phyloP scores from a whole-genome alignment of 345 rosid genomes.

The Gossypium sturtianum region DNA sequence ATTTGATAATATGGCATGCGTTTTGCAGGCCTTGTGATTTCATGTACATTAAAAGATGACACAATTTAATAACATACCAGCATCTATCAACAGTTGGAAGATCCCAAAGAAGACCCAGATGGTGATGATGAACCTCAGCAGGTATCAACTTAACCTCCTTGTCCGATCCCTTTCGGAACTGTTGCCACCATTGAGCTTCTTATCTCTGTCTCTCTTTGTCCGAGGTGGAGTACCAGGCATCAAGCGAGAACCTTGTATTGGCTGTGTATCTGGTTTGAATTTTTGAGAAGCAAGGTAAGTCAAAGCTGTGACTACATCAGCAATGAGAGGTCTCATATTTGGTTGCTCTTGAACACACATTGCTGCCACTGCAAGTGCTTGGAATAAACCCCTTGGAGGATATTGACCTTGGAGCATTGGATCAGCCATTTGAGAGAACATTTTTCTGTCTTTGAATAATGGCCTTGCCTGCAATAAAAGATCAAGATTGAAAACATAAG shows the following conservation, averaged over 20 bases:
- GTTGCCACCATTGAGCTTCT: conserved; percentile 20
- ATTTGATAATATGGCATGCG: not conserved
- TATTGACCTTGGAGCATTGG: conserved; percentile 76
- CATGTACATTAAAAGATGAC: not conserved
- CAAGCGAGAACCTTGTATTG: conserved; percentile 32
- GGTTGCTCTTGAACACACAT: conserved; percentile 96
- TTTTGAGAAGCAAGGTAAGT: conserved; percentile 76
- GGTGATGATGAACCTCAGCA: not conserved
- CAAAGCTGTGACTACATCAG: conserved; percentile 89
- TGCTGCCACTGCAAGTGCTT: conserved; percentile 90
- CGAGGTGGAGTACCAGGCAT: conserved; percentile 57
- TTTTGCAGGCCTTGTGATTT: not conserved
- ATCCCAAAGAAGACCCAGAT: not conserved
- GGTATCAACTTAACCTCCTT: conserved; percentile 17
- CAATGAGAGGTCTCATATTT: conserved; percentile 67
- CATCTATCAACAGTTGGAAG: not conserved
- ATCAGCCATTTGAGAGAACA: conserved; percentile 78
- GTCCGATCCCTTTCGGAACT: conserved; percentile 23
- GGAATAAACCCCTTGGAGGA: conserved; percentile 77
- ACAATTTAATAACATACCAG: not conserved
- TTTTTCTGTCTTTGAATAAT: conserved; percentile 68
- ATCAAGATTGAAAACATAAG: not conserved
- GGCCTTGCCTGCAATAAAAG: conserved; percentile 66
- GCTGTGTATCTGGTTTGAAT: conserved; percentile 36
- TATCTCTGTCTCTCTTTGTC: conserved; percentile 35